These are phyloP conservation scores for Curvularia hawaiiensis DNA, from an alignment of 2,329 filamentous ascomycete species.

Conservation along the genomic window DNA sequence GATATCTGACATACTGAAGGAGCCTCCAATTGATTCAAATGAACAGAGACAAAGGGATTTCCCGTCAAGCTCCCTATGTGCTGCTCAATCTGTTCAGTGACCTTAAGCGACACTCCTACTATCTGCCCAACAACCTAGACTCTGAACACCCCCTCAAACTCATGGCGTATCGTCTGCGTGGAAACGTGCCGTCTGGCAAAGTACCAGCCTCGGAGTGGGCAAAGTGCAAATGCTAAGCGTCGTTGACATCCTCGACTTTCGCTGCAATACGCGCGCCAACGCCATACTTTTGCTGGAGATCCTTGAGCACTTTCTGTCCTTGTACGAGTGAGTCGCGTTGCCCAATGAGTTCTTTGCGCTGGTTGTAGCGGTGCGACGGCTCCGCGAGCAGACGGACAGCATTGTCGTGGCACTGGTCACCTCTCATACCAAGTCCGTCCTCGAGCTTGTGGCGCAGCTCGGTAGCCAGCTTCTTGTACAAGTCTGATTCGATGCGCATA, in stretches of 20 bases:
- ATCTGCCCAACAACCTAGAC: not conserved
- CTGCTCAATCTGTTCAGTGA: not conserved
- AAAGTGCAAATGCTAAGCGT: not conserved
- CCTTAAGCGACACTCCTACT: not conserved
- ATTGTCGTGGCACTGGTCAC: conserved; percentile 20
- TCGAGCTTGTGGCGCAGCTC: conserved; percentile 35
- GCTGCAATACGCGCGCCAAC: not conserved
- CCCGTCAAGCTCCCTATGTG: not conserved
- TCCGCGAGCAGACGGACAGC: conserved; percentile 24
- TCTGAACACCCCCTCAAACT: not conserved
- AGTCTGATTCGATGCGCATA: conserved; percentile 46
- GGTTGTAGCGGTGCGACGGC: conserved; percentile 13
- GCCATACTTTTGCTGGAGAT: conserved; percentile 26
- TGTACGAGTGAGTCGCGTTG: conserved; percentile 19
- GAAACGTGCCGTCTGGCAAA: not conserved
- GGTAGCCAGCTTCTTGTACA: conserved; percentile 35
- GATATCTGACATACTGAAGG: not conserved
- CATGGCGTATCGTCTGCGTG: not conserved
- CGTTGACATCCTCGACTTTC: not conserved
- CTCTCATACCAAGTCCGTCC: conserved; percentile 26
- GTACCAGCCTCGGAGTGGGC: not conserved
- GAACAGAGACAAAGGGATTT: not conserved
- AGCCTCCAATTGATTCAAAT: not conserved
- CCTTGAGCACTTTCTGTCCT: conserved; percentile 19
- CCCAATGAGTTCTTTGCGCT: conserved; percentile 16